Evolutionary conservation across 345 rosid genomes (phyloP).

Genomic region (Boechera retrofracta): DNA sequence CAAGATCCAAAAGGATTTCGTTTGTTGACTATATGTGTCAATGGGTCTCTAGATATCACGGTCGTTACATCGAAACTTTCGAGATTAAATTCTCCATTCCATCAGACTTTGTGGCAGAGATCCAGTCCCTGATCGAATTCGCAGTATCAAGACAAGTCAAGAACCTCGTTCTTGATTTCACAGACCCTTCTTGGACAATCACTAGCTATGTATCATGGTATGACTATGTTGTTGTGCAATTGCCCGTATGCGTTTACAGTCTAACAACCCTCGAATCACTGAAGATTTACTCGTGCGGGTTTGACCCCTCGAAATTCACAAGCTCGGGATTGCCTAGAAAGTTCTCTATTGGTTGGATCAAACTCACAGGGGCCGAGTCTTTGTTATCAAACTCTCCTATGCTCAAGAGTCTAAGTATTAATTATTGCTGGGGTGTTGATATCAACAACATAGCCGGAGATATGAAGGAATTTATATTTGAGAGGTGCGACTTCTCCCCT

Average conservation of each 20-base stretch:
- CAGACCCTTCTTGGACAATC: neutral
- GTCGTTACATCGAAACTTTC: slow-evolving; percentile 6
- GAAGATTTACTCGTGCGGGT: neutral
- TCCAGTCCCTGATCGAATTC: neutral
- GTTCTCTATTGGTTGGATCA: slow-evolving; percentile 51
- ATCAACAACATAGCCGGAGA: neutral
- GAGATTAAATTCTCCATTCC: slow-evolving; percentile 41
- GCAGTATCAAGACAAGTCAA: slow-evolving; percentile 3
- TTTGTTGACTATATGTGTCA: slow-evolving; percentile 38
- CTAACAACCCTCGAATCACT: neutral
- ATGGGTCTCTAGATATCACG: slow-evolving; percentile 28
- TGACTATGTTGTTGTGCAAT: neutral
- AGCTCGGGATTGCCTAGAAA: slow-evolving; percentile 29
- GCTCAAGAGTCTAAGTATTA: slow-evolving; percentile 48
- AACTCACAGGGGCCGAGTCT: slow-evolving; percentile 8
- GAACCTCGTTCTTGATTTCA: slow-evolving; percentile 13
- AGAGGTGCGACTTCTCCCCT: neutral
- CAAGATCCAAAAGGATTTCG: slow-evolving; percentile 4
- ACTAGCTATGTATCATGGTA: neutral
- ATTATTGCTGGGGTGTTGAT: slow-evolving; percentile 47
- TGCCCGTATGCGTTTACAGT: neutral
- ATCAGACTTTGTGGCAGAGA: neutral
- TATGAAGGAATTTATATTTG: slow-evolving; percentile 30
- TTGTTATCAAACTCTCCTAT: slow-evolving; percentile 34
- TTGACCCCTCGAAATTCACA: neutral